Base-by-base conservation (phyloP, 805 yeast species). In the Hanseniaspora pseudoguilliermondii region DNA sequence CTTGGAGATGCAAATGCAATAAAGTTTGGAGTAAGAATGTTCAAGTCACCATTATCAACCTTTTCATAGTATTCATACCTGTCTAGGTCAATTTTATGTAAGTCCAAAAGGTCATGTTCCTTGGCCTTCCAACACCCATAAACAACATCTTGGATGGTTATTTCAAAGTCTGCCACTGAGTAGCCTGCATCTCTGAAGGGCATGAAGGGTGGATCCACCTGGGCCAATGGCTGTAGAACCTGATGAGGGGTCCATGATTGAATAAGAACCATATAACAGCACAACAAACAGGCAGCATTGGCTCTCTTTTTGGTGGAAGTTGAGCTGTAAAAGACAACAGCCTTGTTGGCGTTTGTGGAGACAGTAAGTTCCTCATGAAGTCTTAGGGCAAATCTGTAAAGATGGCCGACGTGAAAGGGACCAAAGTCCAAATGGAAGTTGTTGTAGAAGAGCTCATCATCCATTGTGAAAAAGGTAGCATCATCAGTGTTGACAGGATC, bases 181-280 rank as follows among this genome's bases (percentile, higher is more conserved):
- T 93, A 93, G 1, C 98, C 98, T 1, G 98, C 98, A 68, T 93
- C 98, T 67, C 98, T 76, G 71, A 90, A 93, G 1, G 90, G 85
- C 84, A 86, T 90, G 61, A 91, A 83, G 7, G 97, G 97, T 2
- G 95, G 96, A 50, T 85, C 89, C 6, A 83, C 80, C 68, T 93
- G 97, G 1, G 93, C 81, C 54, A 93, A 79, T 0, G 98, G 98
- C 58, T 95, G 97, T 60, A 93, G 71, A 0, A 90, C 98, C 69
- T 93, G 93, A 69, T 93, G 98, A 0, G 98, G 98, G 1, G 97
- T 88, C 98, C 98, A 93, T 15, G 88, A 83, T 67, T 93, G 98
- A 18, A 93, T 91, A 55, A 93, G 71, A 0, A 93, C 78, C 97
- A 93, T 89, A 70, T 93, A 93, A 64, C 97, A 88, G 60, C 96